Percentiles rank a stretch among this genome's conserved stretches.
Conservation (phyloP, 164 flowering plant genomes). For the Hamamelis virginiana region DNA sequence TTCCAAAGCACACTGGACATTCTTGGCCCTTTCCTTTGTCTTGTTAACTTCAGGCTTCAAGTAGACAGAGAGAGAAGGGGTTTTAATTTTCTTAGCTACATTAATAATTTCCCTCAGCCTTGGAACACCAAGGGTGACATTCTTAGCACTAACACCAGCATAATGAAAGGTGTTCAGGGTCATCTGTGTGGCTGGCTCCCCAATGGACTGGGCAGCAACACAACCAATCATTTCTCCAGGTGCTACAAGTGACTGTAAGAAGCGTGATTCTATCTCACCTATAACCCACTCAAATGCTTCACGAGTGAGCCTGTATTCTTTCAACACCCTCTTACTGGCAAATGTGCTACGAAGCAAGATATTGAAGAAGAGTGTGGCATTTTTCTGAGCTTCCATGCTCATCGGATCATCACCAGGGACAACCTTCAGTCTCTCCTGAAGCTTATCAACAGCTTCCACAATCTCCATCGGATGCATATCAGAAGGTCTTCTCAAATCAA, state of each 20-base stretch:
- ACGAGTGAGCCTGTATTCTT: constrained; percentile 85
- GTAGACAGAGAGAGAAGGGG: constrained; percentile 94
- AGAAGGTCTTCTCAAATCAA: constrained; percentile 81
- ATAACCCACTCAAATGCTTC: constrained; percentile 99
- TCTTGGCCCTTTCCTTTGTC: constrained; percentile 91
- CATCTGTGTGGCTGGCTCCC: constrained; percentile 99
- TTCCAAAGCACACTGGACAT: constrained; percentile 93
- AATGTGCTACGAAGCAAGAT: constrained; percentile 93
- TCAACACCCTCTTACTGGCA: constrained; percentile 89
- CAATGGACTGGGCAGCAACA: constrained; percentile 99
- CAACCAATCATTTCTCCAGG: constrained; percentile 99
- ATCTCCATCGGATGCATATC: constrained; percentile 99
- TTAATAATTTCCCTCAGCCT: constrained; percentile 95
- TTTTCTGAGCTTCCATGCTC: constrained; percentile 95
- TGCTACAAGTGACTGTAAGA: constrained; percentile 91
- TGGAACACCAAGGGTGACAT: constrained; percentile 98
- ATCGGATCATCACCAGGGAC: constrained; percentile 91
- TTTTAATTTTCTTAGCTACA: constrained; percentile 96
- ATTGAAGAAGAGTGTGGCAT: constrained; percentile 91
- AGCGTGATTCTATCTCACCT: constrained; percentile 96
- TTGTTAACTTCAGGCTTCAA: constrained; percentile 74
- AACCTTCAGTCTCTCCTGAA: constrained; percentile 92
- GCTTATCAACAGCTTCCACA: constrained; percentile 93
- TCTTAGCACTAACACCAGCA: constrained; percentile 99
- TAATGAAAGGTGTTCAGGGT: constrained; percentile 96